Conservation (phyloP, 2,329 filamentous ascomycete species). For the Fusarium devonianum region DNA sequence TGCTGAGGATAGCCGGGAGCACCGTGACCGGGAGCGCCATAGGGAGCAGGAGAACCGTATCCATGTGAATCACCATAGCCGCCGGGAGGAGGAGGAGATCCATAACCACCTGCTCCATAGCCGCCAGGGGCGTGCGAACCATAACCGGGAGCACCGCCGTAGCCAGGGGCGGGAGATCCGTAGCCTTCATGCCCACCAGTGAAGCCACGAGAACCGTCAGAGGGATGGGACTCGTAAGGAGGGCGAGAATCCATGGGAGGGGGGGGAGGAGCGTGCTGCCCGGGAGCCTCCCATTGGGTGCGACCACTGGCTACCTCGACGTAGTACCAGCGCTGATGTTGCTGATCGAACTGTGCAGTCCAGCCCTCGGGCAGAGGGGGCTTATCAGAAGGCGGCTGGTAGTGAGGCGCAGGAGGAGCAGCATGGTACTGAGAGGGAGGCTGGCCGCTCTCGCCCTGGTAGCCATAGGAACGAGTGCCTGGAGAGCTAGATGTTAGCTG, state of each 20-base stretch:
- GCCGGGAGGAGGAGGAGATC: slow-evolving; percentile 21
- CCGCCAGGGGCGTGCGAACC: slow-evolving; percentile 22
- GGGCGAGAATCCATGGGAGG: slow-evolving; percentile 34
- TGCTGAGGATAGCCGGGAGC: slow-evolving; percentile 6
- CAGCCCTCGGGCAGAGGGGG: slow-evolving; percentile 67
- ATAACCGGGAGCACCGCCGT: slow-evolving; percentile 19
- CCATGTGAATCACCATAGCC: slow-evolving; percentile 1
- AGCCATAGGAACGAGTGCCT: slow-evolving; percentile 39
- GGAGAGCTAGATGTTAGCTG: slow-evolving; percentile 10
- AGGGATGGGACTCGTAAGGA: slow-evolving; percentile 32
- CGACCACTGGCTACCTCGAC: slow-evolving; percentile 66
- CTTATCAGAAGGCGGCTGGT: slow-evolving; percentile 47
- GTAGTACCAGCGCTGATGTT: slow-evolving; percentile 69
- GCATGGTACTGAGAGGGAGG: slow-evolving; percentile 43
- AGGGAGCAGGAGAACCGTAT: slow-evolving; percentile 6
- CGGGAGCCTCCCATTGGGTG: slow-evolving; percentile 70
- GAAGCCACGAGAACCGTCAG: slow-evolving; percentile 38
- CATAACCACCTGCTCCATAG: slow-evolving; percentile 27
- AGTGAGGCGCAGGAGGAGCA: slow-evolving; percentile 41
- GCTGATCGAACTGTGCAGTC: slow-evolving; percentile 68
- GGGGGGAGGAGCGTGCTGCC: slow-evolving; percentile 40
- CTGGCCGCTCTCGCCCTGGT: slow-evolving; percentile 35
- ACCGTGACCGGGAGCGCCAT: slow-evolving; percentile 25
- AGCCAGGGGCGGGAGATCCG: slow-evolving; percentile 34
- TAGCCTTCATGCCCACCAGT: slow-evolving; percentile 24